These are phyloP conservation scores for Mrakia gelida DNA, from an alignment of 768 basidiomycete genomes.

Conservation along the genomic window DNA sequence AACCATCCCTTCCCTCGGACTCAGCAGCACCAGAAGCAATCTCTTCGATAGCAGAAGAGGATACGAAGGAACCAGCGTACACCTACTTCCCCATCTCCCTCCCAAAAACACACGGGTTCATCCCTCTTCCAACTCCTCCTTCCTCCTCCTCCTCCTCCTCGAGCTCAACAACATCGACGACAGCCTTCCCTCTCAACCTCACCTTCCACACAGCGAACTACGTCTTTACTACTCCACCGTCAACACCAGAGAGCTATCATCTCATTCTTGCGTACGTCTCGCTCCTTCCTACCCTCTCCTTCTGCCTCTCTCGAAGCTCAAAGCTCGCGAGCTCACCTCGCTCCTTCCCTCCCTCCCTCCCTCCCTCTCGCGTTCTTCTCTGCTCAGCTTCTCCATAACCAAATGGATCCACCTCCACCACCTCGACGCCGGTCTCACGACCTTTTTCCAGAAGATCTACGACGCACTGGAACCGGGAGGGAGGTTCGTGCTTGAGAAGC, in stretches of 20 bases:
- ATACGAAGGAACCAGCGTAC: background rate
- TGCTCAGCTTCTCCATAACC: constrained; percentile 70
- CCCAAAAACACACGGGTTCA: constrained; percentile 26
- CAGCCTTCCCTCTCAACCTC: constrained; percentile 78
- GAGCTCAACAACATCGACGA: background rate
- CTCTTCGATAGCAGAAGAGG: background rate
- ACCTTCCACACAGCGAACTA: constrained; percentile 70
- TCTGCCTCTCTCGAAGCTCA: background rate
- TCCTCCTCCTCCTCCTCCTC: background rate
- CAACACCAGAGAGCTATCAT: constrained; percentile 59
- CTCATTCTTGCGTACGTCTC: constrained; percentile 68
- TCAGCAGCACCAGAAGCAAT: background rate
- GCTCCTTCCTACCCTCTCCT: background rate
- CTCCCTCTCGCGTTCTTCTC: background rate
- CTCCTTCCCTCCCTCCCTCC: background rate
- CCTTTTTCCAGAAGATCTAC: constrained; percentile 64
- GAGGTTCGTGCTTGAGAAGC: constrained; percentile 71
- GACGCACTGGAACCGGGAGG: constrained; percentile 55
- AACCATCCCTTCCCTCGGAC: background rate
- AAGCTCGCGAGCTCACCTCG: background rate
- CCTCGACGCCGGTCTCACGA: constrained; percentile 65
- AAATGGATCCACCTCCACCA: constrained; percentile 89
- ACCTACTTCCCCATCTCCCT: constrained; percentile 31
- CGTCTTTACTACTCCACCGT: constrained; percentile 55
- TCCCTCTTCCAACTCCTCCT: constrained; percentile 13